Conservation (phyloP, 2,329 filamentous ascomycete species). For the Colletotrichum trifolii region DNA sequence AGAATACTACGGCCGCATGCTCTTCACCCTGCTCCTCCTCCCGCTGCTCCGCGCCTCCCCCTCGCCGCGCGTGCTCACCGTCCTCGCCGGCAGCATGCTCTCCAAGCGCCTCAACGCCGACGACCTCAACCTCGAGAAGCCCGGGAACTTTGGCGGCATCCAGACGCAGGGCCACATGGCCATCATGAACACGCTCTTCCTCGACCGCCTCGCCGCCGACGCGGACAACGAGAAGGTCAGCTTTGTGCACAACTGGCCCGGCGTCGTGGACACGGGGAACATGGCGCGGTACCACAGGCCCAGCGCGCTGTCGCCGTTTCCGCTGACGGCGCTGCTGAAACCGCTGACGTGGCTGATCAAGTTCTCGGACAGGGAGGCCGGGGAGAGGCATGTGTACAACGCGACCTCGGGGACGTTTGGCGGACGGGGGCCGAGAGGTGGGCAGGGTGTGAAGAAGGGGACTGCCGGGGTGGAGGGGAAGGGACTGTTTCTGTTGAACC, state of each 20-base stretch:
- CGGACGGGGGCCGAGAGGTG: slow-evolving; percentile 1
- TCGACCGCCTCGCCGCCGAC: slow-evolving; percentile 40
- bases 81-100: slow-evolving; percentile 40
- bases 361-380: slow-evolving; percentile 14
- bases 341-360: slow-evolving; percentile 28
- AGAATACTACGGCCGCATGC: slow-evolving; percentile 56
- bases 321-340: slow-evolving; percentile 27
- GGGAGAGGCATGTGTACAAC: slow-evolving; percentile 33
- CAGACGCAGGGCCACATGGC: slow-evolving; percentile 35
- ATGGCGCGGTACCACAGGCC: slow-evolving; percentile 17
- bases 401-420: slow-evolving; percentile 28
- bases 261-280: slow-evolving; percentile 42
- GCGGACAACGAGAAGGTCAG: slow-evolving; percentile 33
- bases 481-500: slow-evolving; percentile 28
- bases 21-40: slow-evolving; percentile 53
- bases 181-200: slow-evolving; percentile 40
- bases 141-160: slow-evolving; percentile 39
- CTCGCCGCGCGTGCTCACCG: slow-evolving; percentile 41
- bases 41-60: slow-evolving; percentile 47
- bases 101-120: slow-evolving; percentile 38
- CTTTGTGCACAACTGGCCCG: slow-evolving; percentile 46
- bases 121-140: slow-evolving; percentile 40
- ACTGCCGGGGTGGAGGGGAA: slow-evolving; percentile 6
- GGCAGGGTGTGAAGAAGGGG: neutral
- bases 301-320: slow-evolving; percentile 14